These are phyloP conservation scores for Fusarium fujikuroi DNA, from an alignment of 2,329 filamentous ascomycete species.

Conservation along the genomic window DNA sequence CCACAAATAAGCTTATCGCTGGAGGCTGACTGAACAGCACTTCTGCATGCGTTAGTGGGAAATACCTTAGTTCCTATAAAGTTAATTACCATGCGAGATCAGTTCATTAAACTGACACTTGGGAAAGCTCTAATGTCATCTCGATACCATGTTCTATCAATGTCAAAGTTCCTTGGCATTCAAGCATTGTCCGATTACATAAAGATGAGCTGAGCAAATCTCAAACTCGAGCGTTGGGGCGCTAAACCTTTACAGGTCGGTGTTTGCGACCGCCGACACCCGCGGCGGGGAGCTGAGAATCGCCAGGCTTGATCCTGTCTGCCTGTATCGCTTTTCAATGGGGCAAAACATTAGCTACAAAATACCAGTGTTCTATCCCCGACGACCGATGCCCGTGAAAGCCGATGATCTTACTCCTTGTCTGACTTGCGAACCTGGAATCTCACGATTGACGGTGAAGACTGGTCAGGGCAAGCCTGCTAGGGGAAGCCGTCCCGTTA, in stretches of 20 bases:
- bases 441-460: background rate
- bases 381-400: background rate
- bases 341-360: background rate
- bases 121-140: background rate
- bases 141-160: background rate
- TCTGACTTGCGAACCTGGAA: background rate
- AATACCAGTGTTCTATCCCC: background rate
- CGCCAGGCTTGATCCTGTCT: background rate
- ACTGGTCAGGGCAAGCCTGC: background rate
- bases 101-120: background rate
- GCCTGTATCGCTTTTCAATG: background rate
- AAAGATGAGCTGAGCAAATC: background rate
- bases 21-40: background rate
- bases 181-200: background rate
- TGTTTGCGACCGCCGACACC: background rate
- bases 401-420: background rate
- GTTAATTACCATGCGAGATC: background rate
- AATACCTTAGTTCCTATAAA: background rate
- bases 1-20: constrained; percentile 11
- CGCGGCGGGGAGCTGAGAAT: background rate
- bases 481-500: background rate
- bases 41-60: background rate
- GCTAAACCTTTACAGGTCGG: background rate
- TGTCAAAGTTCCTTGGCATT: background rate
- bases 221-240: background rate